Conservation (phyloP, 371 early-diverging fungal genomes). For the Parasitella parasitica region DNA sequence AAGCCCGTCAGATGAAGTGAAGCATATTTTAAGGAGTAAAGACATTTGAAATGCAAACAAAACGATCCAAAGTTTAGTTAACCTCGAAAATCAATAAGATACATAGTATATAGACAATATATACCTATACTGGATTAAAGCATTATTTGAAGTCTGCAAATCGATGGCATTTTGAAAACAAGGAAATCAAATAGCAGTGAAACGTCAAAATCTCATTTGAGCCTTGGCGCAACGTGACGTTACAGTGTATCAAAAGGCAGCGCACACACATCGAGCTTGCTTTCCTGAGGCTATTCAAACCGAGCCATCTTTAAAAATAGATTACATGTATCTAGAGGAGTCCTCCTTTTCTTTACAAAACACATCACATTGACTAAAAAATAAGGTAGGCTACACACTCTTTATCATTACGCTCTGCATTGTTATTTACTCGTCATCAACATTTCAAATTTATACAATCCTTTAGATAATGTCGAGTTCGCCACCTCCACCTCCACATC, state of each 20-base stretch:
- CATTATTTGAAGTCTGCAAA: too few species aligned
- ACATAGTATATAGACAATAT: too few species aligned
- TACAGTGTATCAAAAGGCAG: background rate
- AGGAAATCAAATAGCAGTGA: background rate
- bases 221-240: background rate
- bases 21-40: too few species aligned
- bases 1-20: too few species aligned
- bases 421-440: background rate
- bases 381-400: background rate
- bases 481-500: constrained; percentile 7
- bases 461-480: background rate
- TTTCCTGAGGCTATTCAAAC: background rate
- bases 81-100: too few species aligned
- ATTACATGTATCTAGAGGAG: background rate
- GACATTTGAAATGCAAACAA: too few species aligned
- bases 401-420: background rate
- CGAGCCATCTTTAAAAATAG: background rate
- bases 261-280: background rate
- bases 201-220: background rate
- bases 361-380: background rate
- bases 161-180: background rate
- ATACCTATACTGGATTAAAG: too few species aligned
- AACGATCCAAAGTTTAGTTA: too few species aligned
- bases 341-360: background rate
- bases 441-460: background rate